Evolutionary conservation across 208 protist species (phyloP), one percentile per base, ranked within the genome.

Genomic region (Acanthamoeba lenticulata): DNA sequence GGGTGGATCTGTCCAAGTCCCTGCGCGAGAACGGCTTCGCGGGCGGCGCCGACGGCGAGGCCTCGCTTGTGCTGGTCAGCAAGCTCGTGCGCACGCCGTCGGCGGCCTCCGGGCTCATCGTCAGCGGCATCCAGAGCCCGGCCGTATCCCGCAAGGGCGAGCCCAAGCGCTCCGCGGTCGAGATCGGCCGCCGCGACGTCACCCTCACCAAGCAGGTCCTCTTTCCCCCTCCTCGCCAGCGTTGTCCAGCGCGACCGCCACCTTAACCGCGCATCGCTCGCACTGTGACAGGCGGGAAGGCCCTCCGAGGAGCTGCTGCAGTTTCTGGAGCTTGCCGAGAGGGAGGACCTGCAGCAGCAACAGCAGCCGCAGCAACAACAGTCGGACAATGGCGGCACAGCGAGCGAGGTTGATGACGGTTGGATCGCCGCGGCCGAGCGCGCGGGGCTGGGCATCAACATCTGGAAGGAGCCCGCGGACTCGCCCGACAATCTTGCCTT

Each of bases 401-500:
- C 44, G 81, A 60, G 38, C 52, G 81, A 89, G 32, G 13, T 89
- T 17, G 81, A 89, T 21, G 81, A 89, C 21, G 38, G 32, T 3
- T 89, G 81, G 81, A 89, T 89, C 52, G 81, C 81, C 2, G 81
- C 81, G 11, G 81, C 81, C 44, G 81, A 89, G 81, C 44, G 81
- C 1, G 81, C 81, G 5, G 81, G 81, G 4, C 52, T 89, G 52
- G 81, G 81, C 44, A 55, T 42, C 47, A 89, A 62, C 21, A 42
- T 94, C 6, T 94, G 93, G 93, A 93, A 92, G 32, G 93, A 94
- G 93, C 93, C 93, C 1, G 13, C 72, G 6, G 93, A 94, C 85
- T 74, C 29, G 34, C 86, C 93, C 11, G 32, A 40, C 45, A 94
- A 94, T 47, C 29, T 94, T 49, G 45, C 94, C 15, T 9, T 89